Percentiles rank a stretch among this genome's conserved stretches.
Evolutionary conservation across 1,284 basidiomycete species (phyloP).

Genomic region (Moesziomyces parantarcticus): DNA sequence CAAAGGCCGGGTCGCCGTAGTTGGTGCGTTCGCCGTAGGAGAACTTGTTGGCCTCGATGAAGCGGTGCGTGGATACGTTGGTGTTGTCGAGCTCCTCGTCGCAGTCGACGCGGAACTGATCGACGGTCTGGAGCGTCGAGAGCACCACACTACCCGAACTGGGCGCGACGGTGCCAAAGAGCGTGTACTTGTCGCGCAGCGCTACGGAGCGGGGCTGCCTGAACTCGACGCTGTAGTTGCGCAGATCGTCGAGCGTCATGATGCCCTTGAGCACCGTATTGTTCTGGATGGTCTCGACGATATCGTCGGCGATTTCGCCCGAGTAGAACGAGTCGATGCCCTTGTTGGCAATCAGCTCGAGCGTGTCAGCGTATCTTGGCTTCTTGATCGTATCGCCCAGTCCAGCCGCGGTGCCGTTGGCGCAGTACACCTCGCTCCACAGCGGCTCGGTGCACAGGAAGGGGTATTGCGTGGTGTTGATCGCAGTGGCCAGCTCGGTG

Average conservation of each 20-base stretch:
- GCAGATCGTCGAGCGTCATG: constrained; percentile 57
- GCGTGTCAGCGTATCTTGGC: constrained; percentile 48
- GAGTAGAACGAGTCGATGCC: constrained; percentile 60
- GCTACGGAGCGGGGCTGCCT: constrained; percentile 47
- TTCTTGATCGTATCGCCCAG: constrained; percentile 60
- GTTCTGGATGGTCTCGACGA: constrained; percentile 51
- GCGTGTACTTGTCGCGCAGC: constrained; percentile 35
- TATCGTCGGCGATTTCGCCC: constrained; percentile 55
- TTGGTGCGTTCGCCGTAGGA: constrained; percentile 69
- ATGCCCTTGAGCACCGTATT: constrained; percentile 61
- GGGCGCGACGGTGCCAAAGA: constrained; percentile 64
- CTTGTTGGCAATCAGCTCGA: constrained; percentile 47
- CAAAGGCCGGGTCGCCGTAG: constrained; percentile 69
- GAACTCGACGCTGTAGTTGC: constrained; percentile 50
- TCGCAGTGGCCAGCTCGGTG: constrained; percentile 48
- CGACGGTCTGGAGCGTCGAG: constrained; percentile 64
- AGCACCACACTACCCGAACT: constrained; percentile 65
- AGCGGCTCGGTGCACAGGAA: constrained; percentile 62
- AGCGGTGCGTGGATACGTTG: constrained; percentile 66
- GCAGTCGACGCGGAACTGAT: constrained; percentile 38
- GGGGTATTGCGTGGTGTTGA: constrained; percentile 38
- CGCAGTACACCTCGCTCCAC: constrained; percentile 58
- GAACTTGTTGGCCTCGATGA: constrained; percentile 69
- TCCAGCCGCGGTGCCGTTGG: constrained; percentile 51
- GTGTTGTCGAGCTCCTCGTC: constrained; percentile 34